A percentile compares a stretch with the other conserved stretches of the same genome.
phyloP scores from a whole-genome alignment of 305 asterid genomes.

The Fraxinus velutina region DNA sequence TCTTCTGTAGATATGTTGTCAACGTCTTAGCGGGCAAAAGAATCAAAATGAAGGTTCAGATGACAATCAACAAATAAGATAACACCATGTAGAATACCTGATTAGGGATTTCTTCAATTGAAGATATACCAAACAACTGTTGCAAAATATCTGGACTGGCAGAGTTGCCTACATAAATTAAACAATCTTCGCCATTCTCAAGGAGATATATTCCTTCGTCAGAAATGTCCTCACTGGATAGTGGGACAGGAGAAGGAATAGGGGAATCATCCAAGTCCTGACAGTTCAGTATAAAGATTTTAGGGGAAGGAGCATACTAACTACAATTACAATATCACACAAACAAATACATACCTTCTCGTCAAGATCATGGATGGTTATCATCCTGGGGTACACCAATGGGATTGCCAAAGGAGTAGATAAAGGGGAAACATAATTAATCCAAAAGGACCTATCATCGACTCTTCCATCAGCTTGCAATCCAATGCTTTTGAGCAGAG shows the following conservation, averaged over 20 bases:
- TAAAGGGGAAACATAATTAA: conserved; percentile 64
- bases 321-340: conserved; percentile 6
- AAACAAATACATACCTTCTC: conserved; percentile 44
- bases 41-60: not conserved
- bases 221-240: conserved; percentile 62
- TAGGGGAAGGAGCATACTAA: conserved; percentile 18
- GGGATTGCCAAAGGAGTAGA: conserved; percentile 72
- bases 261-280: conserved; percentile 61
- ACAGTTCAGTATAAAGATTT: conserved; percentile 22
- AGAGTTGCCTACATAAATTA: conserved; percentile 66
- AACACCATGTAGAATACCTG: conserved; percentile 46
- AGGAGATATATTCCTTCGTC: conserved; percentile 79
- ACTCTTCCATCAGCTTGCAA: conserved; percentile 70
- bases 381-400: conserved; percentile 81
- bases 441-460: conserved; percentile 86
- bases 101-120: conserved; percentile 63
- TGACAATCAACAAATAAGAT: not conserved
- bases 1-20: not conserved
- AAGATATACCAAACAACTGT: conserved; percentile 65
- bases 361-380: conserved; percentile 72
- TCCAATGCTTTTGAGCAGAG: conserved; percentile 72
- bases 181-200: conserved; percentile 85
- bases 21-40: not conserved
- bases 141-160: conserved; percentile 50
- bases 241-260: conserved; percentile 60